Percentiles rank a stretch among this genome's conserved stretches.
Conservation (phyloP, 345 rosid genomes). For the Litchi chinensis region DNA sequence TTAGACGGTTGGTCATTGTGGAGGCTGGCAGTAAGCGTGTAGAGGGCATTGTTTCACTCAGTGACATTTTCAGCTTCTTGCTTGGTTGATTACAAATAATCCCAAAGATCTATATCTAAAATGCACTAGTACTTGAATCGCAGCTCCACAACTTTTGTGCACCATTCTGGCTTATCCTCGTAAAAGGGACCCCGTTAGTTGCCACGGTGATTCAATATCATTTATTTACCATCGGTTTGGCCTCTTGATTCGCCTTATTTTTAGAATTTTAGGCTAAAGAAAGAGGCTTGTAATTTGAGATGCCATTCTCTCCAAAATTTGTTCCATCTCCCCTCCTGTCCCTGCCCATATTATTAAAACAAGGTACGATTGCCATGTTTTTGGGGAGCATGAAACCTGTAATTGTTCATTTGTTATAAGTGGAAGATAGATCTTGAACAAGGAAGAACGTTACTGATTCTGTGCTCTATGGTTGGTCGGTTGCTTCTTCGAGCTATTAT, state of each 20-base stretch:
- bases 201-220: conserved; percentile 9
- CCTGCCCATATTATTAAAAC: conserved; percentile 10
- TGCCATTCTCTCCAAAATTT: conserved; percentile 24
- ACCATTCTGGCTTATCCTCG: conserved; percentile 17
- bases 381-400: conserved; percentile 32
- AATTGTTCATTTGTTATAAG: conserved; percentile 19
- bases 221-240: conserved; percentile 31
- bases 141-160: conserved; percentile 21
- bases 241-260: conserved; percentile 43
- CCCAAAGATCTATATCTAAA: conserved; percentile 9
- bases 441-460: conserved; percentile 18
- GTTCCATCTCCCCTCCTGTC: conserved; percentile 22
- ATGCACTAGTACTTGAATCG: conserved; percentile 20
- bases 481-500: neutral
- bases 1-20: conserved; percentile 66
- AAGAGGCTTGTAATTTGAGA: conserved; percentile 41
- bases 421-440: conserved; percentile 18
- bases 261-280: conserved; percentile 41
- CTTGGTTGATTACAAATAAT: conserved; percentile 42
- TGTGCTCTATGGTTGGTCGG: neutral
- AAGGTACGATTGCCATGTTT: conserved; percentile 29
- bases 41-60: conserved; percentile 66
- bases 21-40: conserved; percentile 87
- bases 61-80: conserved; percentile 65
- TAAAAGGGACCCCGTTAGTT: conserved; percentile 10